Conservation (phyloP, 2,329 filamentous ascomycete genomes). For the Westerdykella aurantiaca region DNA sequence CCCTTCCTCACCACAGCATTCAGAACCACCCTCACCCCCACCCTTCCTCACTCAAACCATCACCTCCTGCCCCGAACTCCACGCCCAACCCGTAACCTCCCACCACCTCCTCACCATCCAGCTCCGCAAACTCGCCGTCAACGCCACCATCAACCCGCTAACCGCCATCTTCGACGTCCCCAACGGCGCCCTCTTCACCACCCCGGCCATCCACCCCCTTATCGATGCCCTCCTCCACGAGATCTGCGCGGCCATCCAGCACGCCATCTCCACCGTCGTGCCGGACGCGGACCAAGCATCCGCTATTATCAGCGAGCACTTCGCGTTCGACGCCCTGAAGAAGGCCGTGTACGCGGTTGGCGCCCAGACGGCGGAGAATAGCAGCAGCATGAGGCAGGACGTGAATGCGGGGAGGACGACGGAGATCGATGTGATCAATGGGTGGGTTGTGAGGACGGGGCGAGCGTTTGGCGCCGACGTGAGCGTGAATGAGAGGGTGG, state of each 20-base stretch:
- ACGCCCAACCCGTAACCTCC: conserved; percentile 50
- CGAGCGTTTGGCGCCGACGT: background rate
- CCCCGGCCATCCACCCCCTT: background rate
- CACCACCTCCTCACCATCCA: conserved; percentile 61
- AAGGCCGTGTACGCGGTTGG: conserved; percentile 49
- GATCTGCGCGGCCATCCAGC: conserved; percentile 23
- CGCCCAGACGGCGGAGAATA: conserved; percentile 45
- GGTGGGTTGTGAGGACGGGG: conserved; percentile 60
- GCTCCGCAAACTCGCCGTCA: conserved; percentile 66
- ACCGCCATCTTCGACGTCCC: conserved; percentile 66
- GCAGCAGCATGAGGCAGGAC: conserved; percentile 61
- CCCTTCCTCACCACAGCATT: conserved; percentile 47
- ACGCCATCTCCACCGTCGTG: conserved; percentile 51
- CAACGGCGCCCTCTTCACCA: conserved; percentile 55
- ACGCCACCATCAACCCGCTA: conserved; percentile 68
- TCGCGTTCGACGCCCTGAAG: conserved; percentile 52
- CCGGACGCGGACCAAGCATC: conserved; percentile 22
- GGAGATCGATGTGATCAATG: conserved; percentile 77
- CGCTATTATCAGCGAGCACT: conserved; percentile 40
- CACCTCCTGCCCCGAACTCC: conserved; percentile 1
- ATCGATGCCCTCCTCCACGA: conserved; percentile 2
- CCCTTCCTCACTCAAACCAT: conserved; percentile 46
- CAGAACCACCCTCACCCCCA: too few species aligned
- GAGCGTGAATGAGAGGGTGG: background rate
- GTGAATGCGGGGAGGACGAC: conserved; percentile 55